phyloP scores from a whole-genome alignment of 257 asterid genomes.

The Cinchona pubescens region DNA sequence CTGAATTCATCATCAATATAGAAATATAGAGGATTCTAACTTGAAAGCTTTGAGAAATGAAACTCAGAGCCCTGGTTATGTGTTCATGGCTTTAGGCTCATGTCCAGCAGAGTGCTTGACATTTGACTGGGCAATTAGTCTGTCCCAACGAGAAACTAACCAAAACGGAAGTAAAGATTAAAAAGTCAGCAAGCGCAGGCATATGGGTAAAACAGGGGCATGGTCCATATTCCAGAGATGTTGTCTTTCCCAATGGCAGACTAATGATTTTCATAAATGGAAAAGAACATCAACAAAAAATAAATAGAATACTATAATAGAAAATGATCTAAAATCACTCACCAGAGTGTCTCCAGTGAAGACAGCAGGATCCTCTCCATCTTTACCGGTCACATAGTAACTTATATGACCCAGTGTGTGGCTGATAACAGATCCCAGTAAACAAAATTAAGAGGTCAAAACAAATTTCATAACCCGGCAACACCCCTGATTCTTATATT shows the following conservation, averaged over 20 bases:
- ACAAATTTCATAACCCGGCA: not conserved
- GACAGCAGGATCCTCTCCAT: slow-evolving; percentile 78
- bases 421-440: slow-evolving; percentile 40
- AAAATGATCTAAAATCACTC: slow-evolving; percentile 24
- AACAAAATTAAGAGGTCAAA: not conserved
- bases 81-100: not conserved
- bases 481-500: not conserved
- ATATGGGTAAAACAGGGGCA: not conserved
- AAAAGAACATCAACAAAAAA: not conserved
- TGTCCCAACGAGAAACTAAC: not conserved
- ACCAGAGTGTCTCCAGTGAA: slow-evolving; percentile 98
- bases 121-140: not conserved
- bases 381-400: slow-evolving; percentile 79
- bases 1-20: no score
- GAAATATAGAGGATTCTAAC: not conserved
- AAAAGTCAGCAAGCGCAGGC: not conserved
- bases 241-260: not conserved
- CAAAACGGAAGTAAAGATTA: not conserved
- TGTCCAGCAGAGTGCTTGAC: no score
- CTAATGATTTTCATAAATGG: not conserved
- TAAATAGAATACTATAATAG: no score
- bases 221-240: not conserved
- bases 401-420: slow-evolving; percentile 95
- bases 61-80: not conserved
- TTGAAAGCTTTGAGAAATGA: not conserved